These are phyloP conservation scores for Arachnomyces sp. DNA, from an alignment of 2,329 filamentous ascomycete genomes.

Conservation along the genomic window DNA sequence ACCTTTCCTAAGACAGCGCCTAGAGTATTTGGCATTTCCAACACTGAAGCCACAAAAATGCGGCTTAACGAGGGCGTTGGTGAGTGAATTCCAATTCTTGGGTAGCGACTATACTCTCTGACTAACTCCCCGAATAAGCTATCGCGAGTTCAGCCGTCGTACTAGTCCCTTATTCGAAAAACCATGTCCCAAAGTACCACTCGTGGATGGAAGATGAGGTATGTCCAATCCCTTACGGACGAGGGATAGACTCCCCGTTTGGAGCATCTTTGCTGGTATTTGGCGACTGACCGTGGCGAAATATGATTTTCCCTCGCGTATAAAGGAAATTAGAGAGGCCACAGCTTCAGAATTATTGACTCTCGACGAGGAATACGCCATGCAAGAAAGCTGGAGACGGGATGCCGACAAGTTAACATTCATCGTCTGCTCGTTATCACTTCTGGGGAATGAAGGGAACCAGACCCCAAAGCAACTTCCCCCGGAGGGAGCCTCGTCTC, in stretches of 20 bases:
- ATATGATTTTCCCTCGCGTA: no score
- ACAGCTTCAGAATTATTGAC: slow-evolving; percentile 82
- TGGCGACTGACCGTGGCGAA: no score
- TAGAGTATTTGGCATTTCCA: no score
- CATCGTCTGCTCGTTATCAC: slow-evolving; percentile 59
- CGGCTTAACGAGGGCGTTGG: no score
- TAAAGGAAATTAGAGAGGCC: slow-evolving; percentile 64
- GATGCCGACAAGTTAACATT: slow-evolving; percentile 87
- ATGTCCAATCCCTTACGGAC: slow-evolving; percentile 22
- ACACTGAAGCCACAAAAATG: no score
- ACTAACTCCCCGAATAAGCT: slow-evolving; percentile 43
- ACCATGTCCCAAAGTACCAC: slow-evolving; percentile 78
- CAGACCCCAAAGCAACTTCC: slow-evolving; percentile 4
- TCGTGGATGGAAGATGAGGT: slow-evolving; percentile 83
- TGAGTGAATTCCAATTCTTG: no score
- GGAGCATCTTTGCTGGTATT: no score
- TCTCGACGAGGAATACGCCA: slow-evolving; percentile 74
- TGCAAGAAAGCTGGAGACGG: slow-evolving; percentile 78
- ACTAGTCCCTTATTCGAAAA: slow-evolving; percentile 73
- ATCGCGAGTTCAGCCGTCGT: slow-evolving; percentile 58
- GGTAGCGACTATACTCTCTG: no score
- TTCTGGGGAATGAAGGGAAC: slow-evolving; percentile 4
- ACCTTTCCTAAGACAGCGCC: no score
- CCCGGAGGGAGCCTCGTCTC: slow-evolving; percentile 12
- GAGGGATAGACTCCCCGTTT: not conserved